Evolutionary conservation across 257 asterid genomes (phyloP).

Genomic region (Nicotiana sylvestris): DNA sequence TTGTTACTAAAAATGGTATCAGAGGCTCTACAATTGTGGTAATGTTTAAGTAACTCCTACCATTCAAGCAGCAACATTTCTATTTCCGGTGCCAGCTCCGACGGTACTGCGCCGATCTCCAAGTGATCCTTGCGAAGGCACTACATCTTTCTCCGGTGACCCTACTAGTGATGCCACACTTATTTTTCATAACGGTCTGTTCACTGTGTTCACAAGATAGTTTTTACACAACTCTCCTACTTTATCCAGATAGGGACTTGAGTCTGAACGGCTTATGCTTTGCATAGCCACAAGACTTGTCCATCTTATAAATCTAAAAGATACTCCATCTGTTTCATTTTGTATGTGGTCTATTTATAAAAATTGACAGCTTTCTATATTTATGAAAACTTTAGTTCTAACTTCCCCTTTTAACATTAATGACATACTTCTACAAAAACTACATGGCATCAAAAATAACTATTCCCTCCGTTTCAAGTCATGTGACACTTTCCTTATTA

Average conservation of each 20-base stretch:
- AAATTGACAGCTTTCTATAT: not conserved
- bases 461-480: too few relatives aligned
- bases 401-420: not conserved
- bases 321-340: not conserved
- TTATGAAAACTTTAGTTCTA: not conserved
- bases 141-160: too few relatives aligned
- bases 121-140: too few relatives aligned
- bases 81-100: not conserved
- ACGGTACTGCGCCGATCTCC: too few relatives aligned
- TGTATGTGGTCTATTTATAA: not conserved
- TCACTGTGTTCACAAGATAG: too few relatives aligned
- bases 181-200: too few relatives aligned
- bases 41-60: not conserved
- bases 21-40: not conserved
- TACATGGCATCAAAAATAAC: too few relatives aligned
- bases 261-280: not conserved
- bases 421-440: not conserved
- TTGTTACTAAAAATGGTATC: not conserved
- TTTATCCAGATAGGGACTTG: not conserved
- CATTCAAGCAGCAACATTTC: not conserved
- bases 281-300: not conserved
- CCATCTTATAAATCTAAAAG: not conserved
- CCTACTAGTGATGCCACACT: too few relatives aligned
- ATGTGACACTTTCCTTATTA: too few relatives aligned
- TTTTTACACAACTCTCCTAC: too few relatives aligned